Base-by-base conservation (phyloP, 2,329 filamentous ascomycete genomes). In the Phialocephala subalpina region DNA sequence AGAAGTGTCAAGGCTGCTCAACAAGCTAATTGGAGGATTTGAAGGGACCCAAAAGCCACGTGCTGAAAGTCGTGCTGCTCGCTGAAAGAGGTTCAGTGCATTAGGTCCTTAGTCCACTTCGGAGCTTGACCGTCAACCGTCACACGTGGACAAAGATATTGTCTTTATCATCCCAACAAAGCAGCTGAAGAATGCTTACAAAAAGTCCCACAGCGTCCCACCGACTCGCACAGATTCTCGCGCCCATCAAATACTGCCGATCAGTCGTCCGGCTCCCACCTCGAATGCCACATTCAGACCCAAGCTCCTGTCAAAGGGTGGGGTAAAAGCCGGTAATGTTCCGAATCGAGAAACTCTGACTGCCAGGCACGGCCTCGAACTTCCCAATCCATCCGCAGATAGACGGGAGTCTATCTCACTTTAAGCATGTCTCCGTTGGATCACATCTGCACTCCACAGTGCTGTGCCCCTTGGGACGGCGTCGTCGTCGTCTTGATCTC, bases 101-200 rank as follows among this genome's bases (percentile, higher is more conserved):
- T 18, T 4, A 6, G 20, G 5, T 49, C 5, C 45, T 9, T 4
- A 49, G 5, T 42, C 38, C 38, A 42, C 38, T 18, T 25, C 45
- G 45, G 20, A 49, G 45, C 38, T 5, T 42, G 38, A 16, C 18
- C 18, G 38, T n/a, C 5, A n/a, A 33, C 29, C 12, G 18, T n/a
- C 38, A 42, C 38, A 42, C 5, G 38, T 42, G 38, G 38, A 42
- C 12, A 42, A 14, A 42, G 5, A 42, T 42, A 42, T 33, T 33
- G 9, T 42, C 38, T 25, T 49, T 49, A 20, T 49, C 45, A 49
- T 49, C 45, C 45, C 45, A 49, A 49, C 12, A 20, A 20, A 49
- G 8, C 18, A 49, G 45, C 20, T 49, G 45, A 49, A 49, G 18
- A 20, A 20, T 49, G n/a, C 45, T 49, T 49, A 49, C 45, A 49